phyloP scores from a whole-genome alignment of 2,329 filamentous ascomycete genomes.

The Calonectria ilicicola region DNA sequence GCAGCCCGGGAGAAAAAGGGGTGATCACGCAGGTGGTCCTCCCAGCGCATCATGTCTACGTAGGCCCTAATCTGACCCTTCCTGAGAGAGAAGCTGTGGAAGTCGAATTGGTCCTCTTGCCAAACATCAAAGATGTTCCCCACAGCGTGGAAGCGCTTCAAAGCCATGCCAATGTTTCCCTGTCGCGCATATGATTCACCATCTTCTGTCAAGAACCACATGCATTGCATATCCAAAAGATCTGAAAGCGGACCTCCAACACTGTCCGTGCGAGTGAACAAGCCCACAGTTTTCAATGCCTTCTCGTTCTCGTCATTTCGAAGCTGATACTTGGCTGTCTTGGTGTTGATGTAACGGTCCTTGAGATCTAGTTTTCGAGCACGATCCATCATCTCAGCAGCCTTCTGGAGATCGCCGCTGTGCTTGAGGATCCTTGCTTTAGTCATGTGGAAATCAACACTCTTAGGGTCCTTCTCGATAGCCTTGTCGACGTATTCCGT shows the following conservation, averaged over 20 bases:
- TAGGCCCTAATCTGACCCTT: constrained; percentile 97
- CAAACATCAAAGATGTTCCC: constrained; percentile 96
- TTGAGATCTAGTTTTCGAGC: constrained; percentile 87
- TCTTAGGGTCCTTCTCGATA: constrained; percentile 81
- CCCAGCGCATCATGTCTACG: constrained; percentile 96
- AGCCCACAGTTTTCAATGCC: constrained; percentile 87
- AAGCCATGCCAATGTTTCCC: constrained; percentile 83
- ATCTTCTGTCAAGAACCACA: constrained; percentile 97
- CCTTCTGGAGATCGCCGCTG: constrained; percentile 80
- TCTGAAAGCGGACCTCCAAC: constrained; percentile 89
- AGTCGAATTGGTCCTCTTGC: constrained; percentile 99
- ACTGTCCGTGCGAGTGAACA: constrained; percentile 94
- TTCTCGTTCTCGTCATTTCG: constrained; percentile 91
- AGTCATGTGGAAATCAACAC: constrained; percentile 93
- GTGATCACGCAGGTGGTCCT: constrained; percentile 90
- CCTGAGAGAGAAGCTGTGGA: constrained; percentile 96
- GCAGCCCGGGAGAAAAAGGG: constrained; percentile 92
- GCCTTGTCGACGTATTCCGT: constrained; percentile 86
- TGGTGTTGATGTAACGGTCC: constrained; percentile 98
- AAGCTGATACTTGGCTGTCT: constrained; percentile 96
- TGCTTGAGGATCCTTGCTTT: constrained; percentile 97
- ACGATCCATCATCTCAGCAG: constrained; percentile 88
- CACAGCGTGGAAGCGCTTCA: constrained; percentile 92
- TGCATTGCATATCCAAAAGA: constrained; percentile 96
- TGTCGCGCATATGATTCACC: constrained; percentile 89